Evolutionary conservation across 2,329 filamentous ascomycete genomes (phyloP).

Genomic region (Verticillium longisporum): DNA sequence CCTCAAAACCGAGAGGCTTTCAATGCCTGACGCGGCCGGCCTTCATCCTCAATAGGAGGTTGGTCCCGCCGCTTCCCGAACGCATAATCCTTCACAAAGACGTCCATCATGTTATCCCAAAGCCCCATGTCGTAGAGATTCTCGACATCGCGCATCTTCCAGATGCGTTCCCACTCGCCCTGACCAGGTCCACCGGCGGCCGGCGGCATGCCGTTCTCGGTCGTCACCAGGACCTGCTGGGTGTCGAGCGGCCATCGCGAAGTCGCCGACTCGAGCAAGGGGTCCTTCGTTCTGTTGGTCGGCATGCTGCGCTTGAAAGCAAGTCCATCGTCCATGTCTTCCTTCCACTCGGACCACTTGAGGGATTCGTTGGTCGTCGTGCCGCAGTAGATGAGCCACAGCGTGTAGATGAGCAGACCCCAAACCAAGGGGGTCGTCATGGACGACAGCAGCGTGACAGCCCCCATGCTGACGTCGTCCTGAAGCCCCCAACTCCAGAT

Average conservation of each 20-base stretch:
- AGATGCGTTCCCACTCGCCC: slow-evolving; percentile 65
- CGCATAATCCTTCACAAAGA: slow-evolving; percentile 44
- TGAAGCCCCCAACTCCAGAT: slow-evolving; percentile 59
- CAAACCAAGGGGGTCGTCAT: slow-evolving; percentile 75
- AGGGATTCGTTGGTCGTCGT: slow-evolving; percentile 93
- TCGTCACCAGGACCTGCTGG: slow-evolving; percentile 68
- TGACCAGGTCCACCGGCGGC: slow-evolving; percentile 40
- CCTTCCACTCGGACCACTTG: slow-evolving; percentile 77
- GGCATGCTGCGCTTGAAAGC: slow-evolving; percentile 57
- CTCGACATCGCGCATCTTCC: slow-evolving; percentile 62
- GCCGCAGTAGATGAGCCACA: slow-evolving; percentile 84
- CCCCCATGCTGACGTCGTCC: slow-evolving; percentile 60
- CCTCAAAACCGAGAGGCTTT: slow-evolving; percentile 2
- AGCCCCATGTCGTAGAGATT: slow-evolving; percentile 85
- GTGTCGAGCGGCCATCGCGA: slow-evolving; percentile 67
- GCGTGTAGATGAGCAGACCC: slow-evolving; percentile 72
- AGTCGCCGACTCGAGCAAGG: slow-evolving; percentile 38
- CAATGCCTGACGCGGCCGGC: slow-evolving; percentile 9
- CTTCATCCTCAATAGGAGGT: slow-evolving; percentile 17
- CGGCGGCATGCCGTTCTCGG: slow-evolving; percentile 60
- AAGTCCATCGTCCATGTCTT: slow-evolving; percentile 64
- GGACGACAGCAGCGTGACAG: slow-evolving; percentile 69
- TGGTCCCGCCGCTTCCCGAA: slow-evolving; percentile 30
- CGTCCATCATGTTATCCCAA: slow-evolving; percentile 65
- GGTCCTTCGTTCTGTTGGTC: slow-evolving; percentile 34